These are phyloP conservation scores for Apiospora koreana DNA, from an alignment of 2,329 filamentous ascomycete genomes.

Conservation along the genomic window DNA sequence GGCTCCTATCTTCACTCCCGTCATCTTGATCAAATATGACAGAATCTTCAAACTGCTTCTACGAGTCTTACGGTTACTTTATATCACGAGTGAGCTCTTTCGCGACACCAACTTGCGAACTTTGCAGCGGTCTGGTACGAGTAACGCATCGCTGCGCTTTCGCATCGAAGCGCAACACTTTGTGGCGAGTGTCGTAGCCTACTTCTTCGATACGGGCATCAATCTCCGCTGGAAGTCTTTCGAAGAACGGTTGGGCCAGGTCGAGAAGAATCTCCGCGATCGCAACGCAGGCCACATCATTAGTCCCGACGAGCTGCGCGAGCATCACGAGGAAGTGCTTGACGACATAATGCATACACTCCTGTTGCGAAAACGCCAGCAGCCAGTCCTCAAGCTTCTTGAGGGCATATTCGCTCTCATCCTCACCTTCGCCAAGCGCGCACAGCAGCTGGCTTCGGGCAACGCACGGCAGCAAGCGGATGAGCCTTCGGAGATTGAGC, in stretches of 20 bases:
- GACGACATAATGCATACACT: constrained; percentile 75
- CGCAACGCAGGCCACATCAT: constrained; percentile 31
- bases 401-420: constrained; percentile 76
- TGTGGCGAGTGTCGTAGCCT: constrained; percentile 68
- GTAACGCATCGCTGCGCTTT: constrained; percentile 58
- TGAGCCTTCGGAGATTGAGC: constrained; percentile 31
- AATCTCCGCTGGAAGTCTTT: constrained; percentile 73
- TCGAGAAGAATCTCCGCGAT: constrained; percentile 58
- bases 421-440: constrained; percentile 66
- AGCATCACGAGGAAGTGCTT: constrained; percentile 71
- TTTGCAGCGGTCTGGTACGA: constrained; percentile 36
- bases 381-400: constrained; percentile 69
- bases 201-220: constrained; percentile 81
- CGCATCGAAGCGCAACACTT: constrained; percentile 80
- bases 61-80: constrained; percentile 76
- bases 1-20: constrained; percentile 70
- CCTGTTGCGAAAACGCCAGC: constrained; percentile 73
- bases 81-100: constrained; percentile 68
- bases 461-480: constrained; percentile 23
- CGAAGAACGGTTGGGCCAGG: constrained; percentile 61
- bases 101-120: constrained; percentile 51
- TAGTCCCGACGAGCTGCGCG: constrained; percentile 67
- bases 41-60: constrained; percentile 79
- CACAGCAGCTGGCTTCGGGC: constrained; percentile 42
- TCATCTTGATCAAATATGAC: constrained; percentile 78